Evolutionary conservation across 1,284 basidiomycete genomes (phyloP).

Genomic region (Ceratobasidium sp.): DNA sequence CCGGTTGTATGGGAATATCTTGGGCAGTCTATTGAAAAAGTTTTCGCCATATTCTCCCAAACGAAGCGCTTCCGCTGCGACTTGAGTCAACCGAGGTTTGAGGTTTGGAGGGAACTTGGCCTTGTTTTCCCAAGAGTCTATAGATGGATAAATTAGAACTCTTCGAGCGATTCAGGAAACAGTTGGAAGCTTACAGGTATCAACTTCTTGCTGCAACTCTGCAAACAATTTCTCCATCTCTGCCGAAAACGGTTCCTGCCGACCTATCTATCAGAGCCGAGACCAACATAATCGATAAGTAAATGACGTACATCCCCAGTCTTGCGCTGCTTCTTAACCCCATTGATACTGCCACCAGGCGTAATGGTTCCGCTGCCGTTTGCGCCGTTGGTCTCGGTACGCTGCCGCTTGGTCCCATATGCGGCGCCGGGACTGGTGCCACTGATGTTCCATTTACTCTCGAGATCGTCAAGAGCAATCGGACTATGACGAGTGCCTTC

Average conservation of each 20-base stretch:
- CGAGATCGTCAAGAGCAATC: constrained; percentile 56
- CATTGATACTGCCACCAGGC: constrained; percentile 5
- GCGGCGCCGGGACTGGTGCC: constrained; percentile 16
- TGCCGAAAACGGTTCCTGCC: constrained; percentile 67
- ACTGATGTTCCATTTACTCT: constrained; percentile 46
- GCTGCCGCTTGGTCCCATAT: constrained; percentile 27
- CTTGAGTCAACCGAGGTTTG: constrained; percentile 73
- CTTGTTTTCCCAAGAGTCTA: constrained; percentile 75
- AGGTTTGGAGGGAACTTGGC: constrained; percentile 87
- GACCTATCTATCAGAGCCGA: constrained; percentile 41
- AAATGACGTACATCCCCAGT: constrained; percentile 58
- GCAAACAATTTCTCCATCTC: constrained; percentile 70
- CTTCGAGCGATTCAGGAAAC: background rate
- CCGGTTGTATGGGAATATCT: constrained; percentile 90
- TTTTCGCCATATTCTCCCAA: constrained; percentile 89
- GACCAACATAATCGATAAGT: background rate
- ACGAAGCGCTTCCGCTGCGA: constrained; percentile 80
- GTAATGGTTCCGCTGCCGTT: constrained; percentile 5
- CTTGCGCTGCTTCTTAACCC: constrained; percentile 65
- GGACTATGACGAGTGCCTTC: constrained; percentile 64
- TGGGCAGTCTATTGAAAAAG: constrained; percentile 88
- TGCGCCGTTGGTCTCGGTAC: constrained; percentile 33
- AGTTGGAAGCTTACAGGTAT: constrained; percentile 16
- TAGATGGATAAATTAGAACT: background rate
- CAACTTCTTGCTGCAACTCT: constrained; percentile 58